Percentiles rank a stretch among this genome's conserved stretches.
phyloP scores from a whole-genome alignment of 257 asterid genomes.

The Marsdenia floribunda region DNA sequence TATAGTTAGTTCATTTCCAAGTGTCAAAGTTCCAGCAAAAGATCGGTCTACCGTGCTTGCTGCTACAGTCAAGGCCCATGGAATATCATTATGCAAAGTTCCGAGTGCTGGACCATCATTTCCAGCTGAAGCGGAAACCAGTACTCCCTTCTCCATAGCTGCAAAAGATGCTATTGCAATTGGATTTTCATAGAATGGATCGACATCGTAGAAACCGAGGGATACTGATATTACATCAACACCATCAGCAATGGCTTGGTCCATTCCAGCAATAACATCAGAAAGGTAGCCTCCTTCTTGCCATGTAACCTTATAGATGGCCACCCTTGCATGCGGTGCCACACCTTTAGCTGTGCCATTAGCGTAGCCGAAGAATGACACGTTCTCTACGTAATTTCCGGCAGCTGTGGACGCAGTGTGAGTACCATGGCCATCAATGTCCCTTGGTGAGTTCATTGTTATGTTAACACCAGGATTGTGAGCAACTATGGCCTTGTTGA shows the following conservation, averaged over 20 bases:
- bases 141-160: constrained; percentile 17
- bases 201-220: constrained; percentile 21
- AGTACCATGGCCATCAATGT: constrained; percentile 42
- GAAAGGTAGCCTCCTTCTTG: constrained; percentile 39
- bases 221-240: constrained; percentile 52
- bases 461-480: constrained; percentile 10
- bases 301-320: constrained; percentile 49
- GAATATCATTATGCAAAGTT: constrained; percentile 10
- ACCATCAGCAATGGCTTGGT: constrained; percentile 54
- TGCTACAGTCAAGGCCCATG: constrained; percentile 20
- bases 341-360: constrained; percentile 38
- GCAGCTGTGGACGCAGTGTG: constrained; percentile 48
- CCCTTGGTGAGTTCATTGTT: constrained; percentile 29
- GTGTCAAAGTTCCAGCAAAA: constrained; percentile 12
- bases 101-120: constrained; percentile 9
- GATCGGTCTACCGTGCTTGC: constrained; percentile 14
- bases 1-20: constrained; percentile 16
- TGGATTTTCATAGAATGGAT: constrained; percentile 15
- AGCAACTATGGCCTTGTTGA: constrained; percentile 24
- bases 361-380: constrained; percentile 42
- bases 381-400: constrained; percentile 35
- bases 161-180: constrained; percentile 6
- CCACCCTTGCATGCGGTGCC: constrained; percentile 45
- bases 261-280: constrained; percentile 56
- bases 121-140: constrained; percentile 20